Evolutionary conservation across 2,329 filamentous ascomycete genomes (phyloP).

Genomic region (Sphaerulina vaccinii): DNA sequence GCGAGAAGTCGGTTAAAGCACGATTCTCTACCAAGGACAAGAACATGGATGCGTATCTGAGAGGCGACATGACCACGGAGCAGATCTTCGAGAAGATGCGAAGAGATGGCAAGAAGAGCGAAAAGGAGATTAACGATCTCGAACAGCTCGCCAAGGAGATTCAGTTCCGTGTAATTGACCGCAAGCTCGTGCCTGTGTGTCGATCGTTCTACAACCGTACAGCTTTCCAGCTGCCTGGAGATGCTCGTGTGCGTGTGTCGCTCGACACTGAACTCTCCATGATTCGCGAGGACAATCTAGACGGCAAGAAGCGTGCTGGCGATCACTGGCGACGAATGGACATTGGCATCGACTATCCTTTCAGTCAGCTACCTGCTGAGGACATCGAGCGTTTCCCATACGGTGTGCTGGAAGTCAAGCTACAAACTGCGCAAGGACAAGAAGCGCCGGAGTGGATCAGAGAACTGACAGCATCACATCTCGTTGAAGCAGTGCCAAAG

Average conservation of each 20-base stretch:
- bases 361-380: conserved; percentile 78
- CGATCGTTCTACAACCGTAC: conserved; percentile 98
- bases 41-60: conserved; percentile 88
- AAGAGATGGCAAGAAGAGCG: conserved; percentile 89
- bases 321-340: conserved; percentile 96
- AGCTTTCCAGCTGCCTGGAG: conserved; percentile 93
- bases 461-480: conserved; percentile 85
- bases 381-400: conserved; percentile 94
- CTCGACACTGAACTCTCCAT: conserved; percentile 95
- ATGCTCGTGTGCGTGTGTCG: conserved; percentile 93
- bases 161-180: conserved; percentile 87
- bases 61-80: conserved; percentile 77
- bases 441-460: conserved; percentile 96
- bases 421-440: conserved; percentile 93
- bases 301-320: conserved; percentile 71
- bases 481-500: conserved; percentile 98
- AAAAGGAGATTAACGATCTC: conserved; percentile 86
- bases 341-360: conserved; percentile 94
- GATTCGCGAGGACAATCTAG: conserved; percentile 91
- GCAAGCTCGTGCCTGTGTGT: conserved; percentile 83
- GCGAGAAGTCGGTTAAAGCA: conserved; percentile 97
- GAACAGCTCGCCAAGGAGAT: conserved; percentile 88
- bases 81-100: conserved; percentile 95
- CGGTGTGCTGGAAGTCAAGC: conserved; percentile 92
- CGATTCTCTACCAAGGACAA: conserved; percentile 96